Evolutionary conservation across 495 filamentous ascomycete genomes (phyloP), one percentile per base, ranked within the genome.

Genomic region (Aspergillus biplanus): DNA sequence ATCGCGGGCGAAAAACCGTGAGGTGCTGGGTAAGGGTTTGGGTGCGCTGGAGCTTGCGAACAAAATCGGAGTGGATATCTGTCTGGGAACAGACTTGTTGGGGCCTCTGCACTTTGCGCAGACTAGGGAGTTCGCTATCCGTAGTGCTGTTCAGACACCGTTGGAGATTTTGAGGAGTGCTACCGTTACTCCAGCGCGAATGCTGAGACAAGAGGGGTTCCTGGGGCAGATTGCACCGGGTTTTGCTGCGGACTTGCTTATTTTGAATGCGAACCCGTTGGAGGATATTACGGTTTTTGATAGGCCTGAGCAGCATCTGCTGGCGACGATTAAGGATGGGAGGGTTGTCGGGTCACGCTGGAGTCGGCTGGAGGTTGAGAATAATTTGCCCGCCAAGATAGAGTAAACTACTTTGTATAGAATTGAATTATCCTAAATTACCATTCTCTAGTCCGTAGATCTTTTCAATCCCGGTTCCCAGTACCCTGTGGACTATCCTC

Each of bases 11-110:
- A 86, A 85, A 71, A 84, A 85, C 56, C 58, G 63, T 2, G 62
- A 79, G 49, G 82, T 86, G 0, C 68, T 85, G 0, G 63, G 71
- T 1, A 75, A 75, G 7, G 83, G 84, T 0, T 65, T 84, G 18
- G 57, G 75, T 13, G 73, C 78, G 2, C 58, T 86, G 34, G 72
- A 76, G 33, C 74, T 83, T 50, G 80, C 78, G 1, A 68, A 70
- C 6, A 72, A 80, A 11, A 82, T 80, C 4, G 83, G 82, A 4
- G 78, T 85, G 3, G 80, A 71, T 4, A 82, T 87, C 66, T 86
- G 83, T 65, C 85, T 77, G 67, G 83, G 83, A 4, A 81, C 81
- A 3, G 84, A 85, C 69, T 75, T 86, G n/a, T 73, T 87, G 0
- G 83, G 79, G 0, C 78, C 78, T 7, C 37, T 85, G 65, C 73